Percentiles rank a stretch among this genome's conserved stretches.
Evolutionary conservation across 768 basidiomycete species (phyloP).

Genomic region (Tubosaeta brunneosetosa): DNA sequence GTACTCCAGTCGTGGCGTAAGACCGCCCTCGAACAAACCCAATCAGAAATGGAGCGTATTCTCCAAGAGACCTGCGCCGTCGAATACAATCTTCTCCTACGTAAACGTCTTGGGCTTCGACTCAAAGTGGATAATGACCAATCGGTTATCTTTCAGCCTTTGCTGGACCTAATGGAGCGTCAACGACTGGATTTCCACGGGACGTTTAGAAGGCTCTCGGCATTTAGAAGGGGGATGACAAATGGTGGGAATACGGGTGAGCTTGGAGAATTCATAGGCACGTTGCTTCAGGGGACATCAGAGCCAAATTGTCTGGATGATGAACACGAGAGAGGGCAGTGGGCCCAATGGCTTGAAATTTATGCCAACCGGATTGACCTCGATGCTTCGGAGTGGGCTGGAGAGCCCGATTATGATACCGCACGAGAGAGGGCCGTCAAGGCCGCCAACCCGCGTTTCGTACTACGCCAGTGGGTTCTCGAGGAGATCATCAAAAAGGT

Average conservation of each 20-base stretch:
- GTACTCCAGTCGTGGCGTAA: conserved; percentile 59
- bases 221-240: conserved; percentile 49
- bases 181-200: conserved; percentile 85
- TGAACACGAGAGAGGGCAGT: conserved; percentile 45
- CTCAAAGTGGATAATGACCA: conserved; percentile 57
- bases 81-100: conserved; percentile 68
- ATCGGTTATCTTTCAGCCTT: conserved; percentile 51
- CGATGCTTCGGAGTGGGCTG: conserved; percentile 46
- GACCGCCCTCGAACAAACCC: conserved; percentile 47
- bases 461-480: conserved; percentile 91
- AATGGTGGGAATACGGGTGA: conserved; percentile 7
- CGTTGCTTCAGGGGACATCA: conserved; percentile 45
- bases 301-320: conserved; percentile 43
- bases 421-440: conserved; percentile 49
- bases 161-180: conserved; percentile 68
- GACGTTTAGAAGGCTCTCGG: conserved; percentile 69
- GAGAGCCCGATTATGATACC: conserved; percentile 36
- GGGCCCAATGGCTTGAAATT: conserved; percentile 57
- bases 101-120: conserved; percentile 77
- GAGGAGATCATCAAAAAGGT: conserved; percentile 85
- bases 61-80: conserved; percentile 53
- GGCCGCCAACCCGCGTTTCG: conserved; percentile 81
- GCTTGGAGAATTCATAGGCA: conserved; percentile 40
- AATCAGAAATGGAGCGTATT: conserved; percentile 58
- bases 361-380: conserved; percentile 57